Conservation (phyloP, 495 filamentous ascomycete genomes). For the Parachaetomium inaequale region DNA sequence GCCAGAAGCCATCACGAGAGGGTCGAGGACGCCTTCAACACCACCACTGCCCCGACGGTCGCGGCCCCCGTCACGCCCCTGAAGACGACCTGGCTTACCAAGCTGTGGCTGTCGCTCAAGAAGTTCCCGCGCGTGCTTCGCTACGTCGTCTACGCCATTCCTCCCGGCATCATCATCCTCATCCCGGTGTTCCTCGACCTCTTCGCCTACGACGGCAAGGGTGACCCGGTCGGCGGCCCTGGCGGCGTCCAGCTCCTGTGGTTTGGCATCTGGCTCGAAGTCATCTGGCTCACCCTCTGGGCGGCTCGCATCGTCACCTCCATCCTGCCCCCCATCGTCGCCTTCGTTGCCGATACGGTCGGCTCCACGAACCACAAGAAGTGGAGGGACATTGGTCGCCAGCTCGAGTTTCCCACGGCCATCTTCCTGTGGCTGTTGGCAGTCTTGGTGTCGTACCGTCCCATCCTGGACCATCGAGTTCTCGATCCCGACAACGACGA, state of each 20-base stretch:
- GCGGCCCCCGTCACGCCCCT: constrained; percentile 55
- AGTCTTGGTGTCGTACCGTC: constrained; percentile 67
- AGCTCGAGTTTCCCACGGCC: constrained; percentile 80
- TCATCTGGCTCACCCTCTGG: constrained; percentile 92
- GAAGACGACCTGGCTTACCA: constrained; percentile 59
- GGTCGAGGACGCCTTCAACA: constrained; percentile 77
- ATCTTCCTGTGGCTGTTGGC: constrained; percentile 92
- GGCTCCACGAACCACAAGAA: constrained; percentile 85
- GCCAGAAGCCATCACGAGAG: constrained; percentile 44
- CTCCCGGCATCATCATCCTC: constrained; percentile 67
- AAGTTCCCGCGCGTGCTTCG: constrained; percentile 74
- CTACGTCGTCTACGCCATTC: constrained; percentile 84
- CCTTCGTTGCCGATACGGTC: constrained; percentile 66
- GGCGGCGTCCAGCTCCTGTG: constrained; percentile 78
- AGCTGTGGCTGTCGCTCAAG: constrained; percentile 52
- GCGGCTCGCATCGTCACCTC: constrained; percentile 73
- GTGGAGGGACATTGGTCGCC: constrained; percentile 84
- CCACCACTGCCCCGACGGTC: constrained; percentile 48
- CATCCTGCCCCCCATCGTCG: constrained; percentile 64
- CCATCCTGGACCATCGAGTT: constrained; percentile 72
- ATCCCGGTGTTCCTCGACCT: constrained; percentile 78
- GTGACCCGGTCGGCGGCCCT: constrained; percentile 52
- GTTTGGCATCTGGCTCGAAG: constrained; percentile 94
- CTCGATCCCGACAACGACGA: constrained; percentile 40
- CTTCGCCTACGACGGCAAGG: constrained; percentile 51